Evolutionary conservation across 2,329 filamentous ascomycete species (phyloP), one percentile per base, ranked within the genome.

Genomic region (Colletotrichum lini): DNA sequence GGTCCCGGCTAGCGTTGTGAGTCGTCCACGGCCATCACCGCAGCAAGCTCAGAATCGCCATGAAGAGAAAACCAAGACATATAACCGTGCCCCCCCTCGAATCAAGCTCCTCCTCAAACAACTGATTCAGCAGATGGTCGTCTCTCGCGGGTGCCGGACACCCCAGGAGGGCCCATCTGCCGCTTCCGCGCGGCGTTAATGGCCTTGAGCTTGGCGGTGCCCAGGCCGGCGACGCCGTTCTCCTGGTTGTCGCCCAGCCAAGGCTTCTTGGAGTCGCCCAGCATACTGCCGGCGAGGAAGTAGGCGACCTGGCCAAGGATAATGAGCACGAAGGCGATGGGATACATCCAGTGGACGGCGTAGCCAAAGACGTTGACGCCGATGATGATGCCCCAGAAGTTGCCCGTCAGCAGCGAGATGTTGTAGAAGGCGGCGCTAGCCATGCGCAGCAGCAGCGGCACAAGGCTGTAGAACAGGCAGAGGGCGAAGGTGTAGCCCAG

Each of bases 301-400:
- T 99, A 99, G 56, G 94, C 87, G 59, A 95, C 86, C 76, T 98
- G 89, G 1, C 96, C 96, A 38, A 95, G 65, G 75, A 99, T 91
- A 80, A 99, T 98, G 75, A 95, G 87, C 12, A 97, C 94, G 81
- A 99, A 99, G 15, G 96, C 96, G 79, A 98, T 93, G 6, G 96
- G 96, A 83, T 99, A 99, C 83, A 98, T 88, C 87, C 90, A 98
- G 83, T 98, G 93, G 69, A 99, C 90, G 50, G 82, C 82, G 76
- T 93, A 89, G 54, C 92, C 90, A 78, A 99, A 97, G 59, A 98
- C 93, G 79, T 92, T 89, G 75, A 97, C 90, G 60, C 96, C 96
- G 76, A 99, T 96, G 75, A 97, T 93, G 73, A 97, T 93, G 74
- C 95, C 95, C 96, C 96, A 99, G 84, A 98, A 98, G 83, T 97